Percentiles rank a stretch among this genome's conserved stretches.
phyloP scores from a whole-genome alignment of 1,139 yeast species.

The Petasospora rhodanensis region DNA sequence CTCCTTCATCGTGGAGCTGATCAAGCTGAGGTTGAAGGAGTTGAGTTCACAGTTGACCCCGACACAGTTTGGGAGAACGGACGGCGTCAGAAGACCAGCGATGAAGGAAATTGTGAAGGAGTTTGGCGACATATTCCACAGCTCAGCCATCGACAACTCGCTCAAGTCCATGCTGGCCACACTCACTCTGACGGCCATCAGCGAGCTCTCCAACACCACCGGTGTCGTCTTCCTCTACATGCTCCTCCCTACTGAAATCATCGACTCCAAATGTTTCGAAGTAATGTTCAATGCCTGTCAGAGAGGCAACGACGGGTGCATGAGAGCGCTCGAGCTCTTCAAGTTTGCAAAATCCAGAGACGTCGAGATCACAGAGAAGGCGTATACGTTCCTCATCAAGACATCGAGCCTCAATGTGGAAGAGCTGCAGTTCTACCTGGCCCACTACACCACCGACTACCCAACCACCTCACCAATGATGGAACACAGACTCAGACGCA shows the following conservation, averaged over 20 bases:
- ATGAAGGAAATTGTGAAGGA: neutral
- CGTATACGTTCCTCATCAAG: conserved; percentile 5
- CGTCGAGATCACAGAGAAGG: neutral
- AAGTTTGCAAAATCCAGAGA: conserved; percentile 1
- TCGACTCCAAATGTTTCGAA: conserved; percentile 8
- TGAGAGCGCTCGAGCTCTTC: conserved; percentile 12
- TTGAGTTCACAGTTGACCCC: conserved; percentile 8
- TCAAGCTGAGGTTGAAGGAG: too few relatives aligned
- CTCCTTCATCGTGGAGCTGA: too few relatives aligned
- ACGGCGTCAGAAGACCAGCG: conserved; percentile 8
- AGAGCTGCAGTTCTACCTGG: conserved; percentile 3
- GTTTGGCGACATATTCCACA: too few relatives aligned
- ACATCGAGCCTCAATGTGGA: neutral
- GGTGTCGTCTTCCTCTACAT: conserved; percentile 18
- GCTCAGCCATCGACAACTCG: neutral
- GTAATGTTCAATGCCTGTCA: conserved; percentile 16
- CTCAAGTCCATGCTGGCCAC: conserved; percentile 11
- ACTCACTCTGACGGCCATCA: conserved; percentile 10
- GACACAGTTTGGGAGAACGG: conserved; percentile 1
- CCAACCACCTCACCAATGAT: neutral
- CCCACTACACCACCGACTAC: neutral
- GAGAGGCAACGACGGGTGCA: conserved; percentile 12
- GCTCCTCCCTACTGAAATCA: conserved; percentile 3
- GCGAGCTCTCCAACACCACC: conserved; percentile 13
- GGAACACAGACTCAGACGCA: conserved; percentile 1